Base-by-base conservation (phyloP, 345 rosid species). In the Pugionium dolabratum region DNA sequence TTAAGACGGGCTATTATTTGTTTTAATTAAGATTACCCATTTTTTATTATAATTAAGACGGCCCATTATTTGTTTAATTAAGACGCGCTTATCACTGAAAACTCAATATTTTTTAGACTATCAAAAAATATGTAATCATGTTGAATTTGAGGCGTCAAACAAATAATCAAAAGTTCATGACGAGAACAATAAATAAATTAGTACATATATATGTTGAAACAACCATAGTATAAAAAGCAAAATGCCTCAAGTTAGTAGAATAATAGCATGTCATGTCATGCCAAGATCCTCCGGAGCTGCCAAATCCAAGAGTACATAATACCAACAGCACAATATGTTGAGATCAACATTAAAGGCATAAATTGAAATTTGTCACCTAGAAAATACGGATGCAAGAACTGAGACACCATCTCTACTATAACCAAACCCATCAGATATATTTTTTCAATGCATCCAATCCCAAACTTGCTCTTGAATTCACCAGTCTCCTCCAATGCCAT, bases 231-330 rank as follows among this genome's bases (percentile, higher is more conserved):
- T 1, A 40, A 30, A 9, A 31, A 3, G 4, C 35, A 64, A 42
- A 40, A 18, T 1, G 2, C 43, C 33, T 43, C 54, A 54, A 25
- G 60, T 54, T 36, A 43, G 46, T 35, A 28, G 2, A 27, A 59
- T 18, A 40, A 32, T 30, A 60, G 39, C 10, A 32, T 70, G 8
- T 45, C 18, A 25, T 2, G 47, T 57, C 41, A 74, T 54, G 69
- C 60, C 0, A 81, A 41, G 44, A 87, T 83, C 59, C 43, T 43
- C 28, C 64, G 72, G 18, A 94, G 83, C 78, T 90, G 99, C 95
- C 96, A 94, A 70, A 85, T 57, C 99, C 96, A 94, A 11, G 95
- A 90, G 77, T 86, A 86, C 67, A 72, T 64, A 8, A 85, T 71
- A 56, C 83, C 91, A 10, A 94, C 1, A 18, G 85, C 85, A 81